Conservation (phyloP, 495 filamentous ascomycete species). For the Trichoderma reesei region DNA sequence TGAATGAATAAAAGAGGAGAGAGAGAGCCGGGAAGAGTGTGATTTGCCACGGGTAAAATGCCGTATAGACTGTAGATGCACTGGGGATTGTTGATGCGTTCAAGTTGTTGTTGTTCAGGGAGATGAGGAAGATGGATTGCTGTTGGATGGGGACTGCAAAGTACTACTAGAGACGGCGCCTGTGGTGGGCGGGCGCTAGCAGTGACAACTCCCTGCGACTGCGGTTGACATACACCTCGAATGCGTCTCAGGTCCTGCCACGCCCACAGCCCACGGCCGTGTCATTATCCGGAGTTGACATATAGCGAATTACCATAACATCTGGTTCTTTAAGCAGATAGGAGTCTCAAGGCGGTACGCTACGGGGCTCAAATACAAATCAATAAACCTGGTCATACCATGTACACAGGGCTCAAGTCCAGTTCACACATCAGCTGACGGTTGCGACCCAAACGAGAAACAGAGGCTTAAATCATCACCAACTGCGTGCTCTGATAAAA, state of each 20-base stretch:
- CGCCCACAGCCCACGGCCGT: too few relatives aligned
- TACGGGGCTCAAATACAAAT: not conserved
- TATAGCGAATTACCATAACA: too few relatives aligned
- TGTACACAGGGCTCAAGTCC: not conserved
- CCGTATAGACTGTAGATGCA: too few relatives aligned
- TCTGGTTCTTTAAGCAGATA: too few relatives aligned
- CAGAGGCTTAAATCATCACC: slow-evolving; percentile 3
- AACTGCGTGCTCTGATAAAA: not conserved
- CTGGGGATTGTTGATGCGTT: too few relatives aligned
- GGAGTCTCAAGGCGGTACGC: too few relatives aligned
- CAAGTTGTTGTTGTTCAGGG: too few relatives aligned
- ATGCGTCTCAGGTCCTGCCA: too few relatives aligned
- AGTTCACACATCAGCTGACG: not conserved
- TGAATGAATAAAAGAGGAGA: too few relatives aligned
- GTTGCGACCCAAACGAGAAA: not conserved
- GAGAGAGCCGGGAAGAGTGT: too few relatives aligned
- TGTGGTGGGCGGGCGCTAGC: not conserved
- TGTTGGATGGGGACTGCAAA: not conserved
- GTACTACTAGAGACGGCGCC: not conserved
- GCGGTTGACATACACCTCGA: not conserved
- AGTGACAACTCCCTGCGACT: not conserved
- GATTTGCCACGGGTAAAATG: too few relatives aligned
- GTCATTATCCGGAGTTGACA: too few relatives aligned
- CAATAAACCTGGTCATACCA: not conserved
- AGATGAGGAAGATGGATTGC: not conserved